phyloP scores from a whole-genome alignment of 331 rosid genomes.

The Prunus yedoensis region DNA sequence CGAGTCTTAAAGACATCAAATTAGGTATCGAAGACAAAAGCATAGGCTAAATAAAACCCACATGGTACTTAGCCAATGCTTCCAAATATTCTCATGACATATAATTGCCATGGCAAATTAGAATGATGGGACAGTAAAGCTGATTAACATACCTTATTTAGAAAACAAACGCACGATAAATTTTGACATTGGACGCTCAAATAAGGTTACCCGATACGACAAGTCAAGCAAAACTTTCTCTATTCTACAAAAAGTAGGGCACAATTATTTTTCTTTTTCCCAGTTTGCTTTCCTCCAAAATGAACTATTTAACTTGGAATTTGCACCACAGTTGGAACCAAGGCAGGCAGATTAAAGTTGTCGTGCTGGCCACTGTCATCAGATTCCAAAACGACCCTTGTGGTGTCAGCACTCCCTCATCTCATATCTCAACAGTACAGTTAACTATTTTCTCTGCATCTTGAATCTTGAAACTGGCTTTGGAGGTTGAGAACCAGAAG shows the following conservation, averaged over 20 bases:
- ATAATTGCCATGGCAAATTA: no score
- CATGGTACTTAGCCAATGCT: no score
- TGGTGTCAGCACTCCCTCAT: neutral
- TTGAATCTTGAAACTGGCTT: constrained; percentile 92
- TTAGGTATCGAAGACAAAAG: no score
- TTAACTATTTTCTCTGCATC: constrained; percentile 74
- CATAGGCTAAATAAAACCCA: no score
- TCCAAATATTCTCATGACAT: no score
- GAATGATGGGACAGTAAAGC: no score
- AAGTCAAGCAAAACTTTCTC: neutral
- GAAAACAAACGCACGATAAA: no score
- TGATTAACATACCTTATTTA: no score
- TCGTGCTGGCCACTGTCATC: neutral
- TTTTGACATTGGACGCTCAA: neutral
- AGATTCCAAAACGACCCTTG: neutral
- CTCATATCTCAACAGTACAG: neutral
- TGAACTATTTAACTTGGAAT: neutral
- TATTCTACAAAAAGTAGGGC: neutral
- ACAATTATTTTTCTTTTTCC: no score
- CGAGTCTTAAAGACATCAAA: no score
- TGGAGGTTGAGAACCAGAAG: constrained; percentile 53
- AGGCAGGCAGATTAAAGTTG: neutral
- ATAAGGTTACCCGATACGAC: neutral
- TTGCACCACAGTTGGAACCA: neutral
- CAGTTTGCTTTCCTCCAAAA: neutral